Conservation (phyloP, 352 stramenopile species). For the Hyaloperonospora brassicae region DNA sequence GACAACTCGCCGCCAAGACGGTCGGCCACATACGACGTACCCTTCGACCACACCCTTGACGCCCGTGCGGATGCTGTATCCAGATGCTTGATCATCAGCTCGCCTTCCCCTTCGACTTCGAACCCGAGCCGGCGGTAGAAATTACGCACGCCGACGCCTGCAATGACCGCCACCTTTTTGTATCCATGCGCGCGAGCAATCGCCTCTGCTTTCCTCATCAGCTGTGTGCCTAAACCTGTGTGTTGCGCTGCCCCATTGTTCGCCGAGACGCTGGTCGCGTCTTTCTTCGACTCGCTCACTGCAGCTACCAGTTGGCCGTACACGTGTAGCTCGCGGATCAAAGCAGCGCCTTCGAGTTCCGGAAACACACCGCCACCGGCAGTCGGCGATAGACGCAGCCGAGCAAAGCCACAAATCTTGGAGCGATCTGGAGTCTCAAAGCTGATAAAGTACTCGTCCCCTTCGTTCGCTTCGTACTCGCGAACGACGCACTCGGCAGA, state of each 20-base stretch:
- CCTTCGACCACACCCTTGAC: constrained; percentile 12
- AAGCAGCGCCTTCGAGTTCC: constrained; percentile 64
- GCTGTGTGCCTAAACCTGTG: constrained; percentile 80
- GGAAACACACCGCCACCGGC: constrained; percentile 66
- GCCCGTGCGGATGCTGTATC: constrained; percentile 3
- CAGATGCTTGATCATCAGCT: constrained; percentile 85
- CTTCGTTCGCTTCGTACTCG: constrained; percentile 82
- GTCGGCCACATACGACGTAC: constrained; percentile 9
- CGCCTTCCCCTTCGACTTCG: constrained; percentile 76
- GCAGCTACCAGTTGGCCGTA: constrained; percentile 83
- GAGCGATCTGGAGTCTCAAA: constrained; percentile 86
- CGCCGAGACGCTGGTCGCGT: constrained; percentile 7
- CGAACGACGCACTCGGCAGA: constrained; percentile 62
- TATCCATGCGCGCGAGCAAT: constrained; percentile 63
- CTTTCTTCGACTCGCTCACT: constrained; percentile 34
- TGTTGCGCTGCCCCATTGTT: constrained; percentile 61
- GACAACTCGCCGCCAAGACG: constrained; percentile 8
- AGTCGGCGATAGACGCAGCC: constrained; percentile 69
- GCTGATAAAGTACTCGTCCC: constrained; percentile 88
- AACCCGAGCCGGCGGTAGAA: constrained; percentile 88
- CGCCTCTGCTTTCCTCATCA: constrained; percentile 79
- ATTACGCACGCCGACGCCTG: constrained; percentile 85
- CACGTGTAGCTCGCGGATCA: constrained; percentile 87
- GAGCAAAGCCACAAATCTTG: constrained; percentile 88
- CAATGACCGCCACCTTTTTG: constrained; percentile 84